Base-by-base conservation (phyloP, 2,329 filamentous ascomycete genomes). In the Furcasterigmium furcatum region DNA sequence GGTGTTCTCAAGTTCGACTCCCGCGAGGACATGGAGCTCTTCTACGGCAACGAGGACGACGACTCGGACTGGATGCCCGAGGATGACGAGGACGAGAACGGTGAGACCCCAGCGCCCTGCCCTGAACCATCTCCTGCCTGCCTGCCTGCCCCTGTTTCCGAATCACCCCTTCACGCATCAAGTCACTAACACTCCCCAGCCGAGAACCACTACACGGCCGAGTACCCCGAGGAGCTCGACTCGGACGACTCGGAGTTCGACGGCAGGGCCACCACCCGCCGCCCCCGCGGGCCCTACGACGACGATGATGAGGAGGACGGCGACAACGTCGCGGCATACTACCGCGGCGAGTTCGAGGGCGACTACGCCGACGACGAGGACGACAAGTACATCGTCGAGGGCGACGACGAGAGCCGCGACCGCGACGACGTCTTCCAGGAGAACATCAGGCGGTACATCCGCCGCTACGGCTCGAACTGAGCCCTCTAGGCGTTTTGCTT, bases 141-240 rank as follows among this genome's bases (percentile, higher is more conserved):
- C n/a, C n/a, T n/a, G 13, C 10, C 14, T 20, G 7, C 13, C 20
- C n/a, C n/a, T 12, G 7, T 24, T 39, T 8, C 9, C 18, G 16
- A 21, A 24, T 10, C n/a, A n/a, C n/a, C n/a, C n/a, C n/a, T n/a
- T 12, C 13, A 18, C 13, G 40, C 21, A 9, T 50, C 19, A 56
- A 55, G 24, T 9, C 2, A 7, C 27, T 35, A 8, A 21, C 13
- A 13, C 1, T 16, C 22, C 29, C n/a, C 49, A 84, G 85, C 87
- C 29, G 87, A 91, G 60, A 85, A 89, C 56, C 84, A 89, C 63
- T 90, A 91, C 58, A 82, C 83, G 4, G 84, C 86, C 44, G 87
- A 91, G 60, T 91, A 91, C 54, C 87, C 87, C 1, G 87, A 91
- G 50, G 87, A 91, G 60, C 76, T 90, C 13, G 84, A 81, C 38